Conservation (phyloP, 495 filamentous ascomycete genomes). For the Cairneyella variabilis region DNA sequence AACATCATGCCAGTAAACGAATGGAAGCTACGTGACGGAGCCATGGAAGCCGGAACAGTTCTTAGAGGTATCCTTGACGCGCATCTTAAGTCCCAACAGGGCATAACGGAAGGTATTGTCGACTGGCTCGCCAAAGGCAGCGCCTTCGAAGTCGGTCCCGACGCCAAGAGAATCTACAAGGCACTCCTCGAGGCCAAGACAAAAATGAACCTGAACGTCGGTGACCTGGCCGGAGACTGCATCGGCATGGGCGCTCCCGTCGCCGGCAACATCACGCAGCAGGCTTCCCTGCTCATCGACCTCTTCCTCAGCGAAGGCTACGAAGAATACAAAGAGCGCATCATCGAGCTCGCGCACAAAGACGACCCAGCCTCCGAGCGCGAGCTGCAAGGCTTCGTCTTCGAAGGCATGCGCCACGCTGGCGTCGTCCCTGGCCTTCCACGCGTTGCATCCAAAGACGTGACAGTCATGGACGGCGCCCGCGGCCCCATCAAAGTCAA, state of each 20-base stretch:
- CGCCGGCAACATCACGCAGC: conserved; percentile 68
- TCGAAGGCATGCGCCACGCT: conserved; percentile 46
- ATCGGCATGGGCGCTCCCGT: conserved; percentile 53
- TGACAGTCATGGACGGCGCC: conserved; percentile 51
- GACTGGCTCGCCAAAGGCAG: conserved; percentile 26
- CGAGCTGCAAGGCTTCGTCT: conserved; percentile 35
- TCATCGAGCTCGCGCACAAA: conserved; percentile 52
- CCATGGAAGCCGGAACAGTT: conserved; percentile 55
- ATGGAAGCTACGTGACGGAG: conserved; percentile 57
- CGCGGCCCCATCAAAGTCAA: conserved; percentile 38
- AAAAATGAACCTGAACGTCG: conserved; percentile 29
- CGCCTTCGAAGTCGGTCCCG: conserved; percentile 37
- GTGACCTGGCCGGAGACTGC: conserved; percentile 47
- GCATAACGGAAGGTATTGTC: conserved; percentile 54
- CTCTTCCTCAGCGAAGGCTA: conserved; percentile 65
- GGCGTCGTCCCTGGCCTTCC: conserved; percentile 53
- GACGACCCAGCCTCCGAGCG: conserved; percentile 44
- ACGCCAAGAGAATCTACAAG: conserved; percentile 43
- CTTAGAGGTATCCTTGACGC: conserved; percentile 40
- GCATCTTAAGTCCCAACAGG: conserved; percentile 51
- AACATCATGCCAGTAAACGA: conserved; percentile 47
- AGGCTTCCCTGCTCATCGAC: conserved; percentile 76
- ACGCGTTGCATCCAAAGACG: conserved; percentile 42
- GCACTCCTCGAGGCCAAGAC: conserved; percentile 60
- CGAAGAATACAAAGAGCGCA: conserved; percentile 49